Evolutionary conservation across 2,329 filamentous ascomycete species (phyloP).

Genomic region (Claviceps cyperi): DNA sequence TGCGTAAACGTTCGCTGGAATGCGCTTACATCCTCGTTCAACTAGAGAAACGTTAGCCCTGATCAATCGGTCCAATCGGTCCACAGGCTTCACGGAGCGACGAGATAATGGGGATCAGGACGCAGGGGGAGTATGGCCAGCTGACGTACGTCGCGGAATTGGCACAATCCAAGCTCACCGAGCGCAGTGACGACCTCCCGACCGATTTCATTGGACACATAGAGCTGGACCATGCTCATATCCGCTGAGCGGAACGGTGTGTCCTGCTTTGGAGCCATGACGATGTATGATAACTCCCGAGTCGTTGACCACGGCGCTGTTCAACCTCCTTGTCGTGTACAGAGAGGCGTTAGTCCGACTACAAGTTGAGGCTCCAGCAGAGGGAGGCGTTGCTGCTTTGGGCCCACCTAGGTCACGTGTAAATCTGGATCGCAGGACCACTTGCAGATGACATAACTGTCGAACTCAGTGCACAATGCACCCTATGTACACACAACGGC

Average conservation of each 20-base stretch:
- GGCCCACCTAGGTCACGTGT: constrained; percentile 16
- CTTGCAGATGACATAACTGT: background rate
- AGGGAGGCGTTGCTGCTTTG: constrained; percentile 9
- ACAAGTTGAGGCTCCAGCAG: constrained; percentile 11
- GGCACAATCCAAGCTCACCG: constrained; percentile 88
- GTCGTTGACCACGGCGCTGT: constrained; percentile 14
- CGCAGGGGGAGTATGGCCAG: constrained; percentile 1
- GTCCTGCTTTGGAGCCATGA: constrained; percentile 58
- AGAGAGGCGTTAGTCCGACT: constrained; percentile 5
- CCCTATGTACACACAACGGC: no score
- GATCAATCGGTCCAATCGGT: background rate
- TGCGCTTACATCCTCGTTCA: constrained; percentile 83
- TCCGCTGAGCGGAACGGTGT: constrained; percentile 99
- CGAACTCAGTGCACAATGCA: no score
- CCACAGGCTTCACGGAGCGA: background rate
- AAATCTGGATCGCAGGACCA: constrained; percentile 1
- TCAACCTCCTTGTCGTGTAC: constrained; percentile 13
- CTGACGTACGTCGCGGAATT: constrained; percentile 80
- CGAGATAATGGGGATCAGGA: background rate
- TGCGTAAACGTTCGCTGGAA: constrained; percentile 97
- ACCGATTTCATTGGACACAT: constrained; percentile 97
- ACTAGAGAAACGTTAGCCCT: constrained; percentile 33
- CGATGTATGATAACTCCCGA: constrained; percentile 18
- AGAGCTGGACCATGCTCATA: constrained; percentile 99
- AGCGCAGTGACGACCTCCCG: constrained; percentile 93